phyloP scores from a whole-genome alignment of 106 monocot genomes.

The Acorus gramineus region DNA sequence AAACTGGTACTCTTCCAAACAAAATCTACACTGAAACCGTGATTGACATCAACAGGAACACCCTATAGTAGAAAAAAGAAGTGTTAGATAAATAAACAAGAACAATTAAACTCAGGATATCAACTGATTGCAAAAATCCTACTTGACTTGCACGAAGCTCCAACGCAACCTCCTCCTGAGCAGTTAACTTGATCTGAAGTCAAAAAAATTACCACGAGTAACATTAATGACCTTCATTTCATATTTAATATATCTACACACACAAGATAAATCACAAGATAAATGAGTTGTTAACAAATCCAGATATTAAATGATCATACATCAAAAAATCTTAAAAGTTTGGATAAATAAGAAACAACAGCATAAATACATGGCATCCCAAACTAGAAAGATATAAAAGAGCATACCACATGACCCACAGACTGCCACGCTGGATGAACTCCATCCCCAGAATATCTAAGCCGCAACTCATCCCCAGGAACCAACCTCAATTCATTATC shows the following conservation, averaged over 20 bases:
- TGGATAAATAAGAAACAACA: no score
- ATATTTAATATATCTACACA: not conserved
- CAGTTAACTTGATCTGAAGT: conserved; percentile 86
- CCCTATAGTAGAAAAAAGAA: conserved; percentile 33
- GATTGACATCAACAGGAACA: conserved; percentile 87
- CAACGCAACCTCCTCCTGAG: conserved; percentile 98
- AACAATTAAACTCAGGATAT: no score
- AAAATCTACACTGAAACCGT: conserved; percentile 97
- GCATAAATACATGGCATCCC: not conserved
- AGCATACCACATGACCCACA: conserved; percentile 93
- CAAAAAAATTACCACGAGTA: not conserved
- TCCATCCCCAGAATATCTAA: conserved; percentile 82
- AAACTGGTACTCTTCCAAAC: conserved; percentile 99
- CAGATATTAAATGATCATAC: no score
- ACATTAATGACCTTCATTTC: no score
- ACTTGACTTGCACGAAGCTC: conserved; percentile 98
- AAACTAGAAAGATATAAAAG: conserved; percentile 6
- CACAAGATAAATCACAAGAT: not conserved
- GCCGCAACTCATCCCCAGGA: conserved; percentile 93
- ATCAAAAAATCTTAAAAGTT: no score
- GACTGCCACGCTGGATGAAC: conserved; percentile 98
- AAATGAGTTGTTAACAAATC: no score
- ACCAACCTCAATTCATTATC: conserved; percentile 98
- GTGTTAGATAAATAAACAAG: not conserved
- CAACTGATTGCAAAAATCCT: not conserved